Conservation (phyloP, 129 eudicot genomes). For the Centrapalus pauciflorus region DNA sequence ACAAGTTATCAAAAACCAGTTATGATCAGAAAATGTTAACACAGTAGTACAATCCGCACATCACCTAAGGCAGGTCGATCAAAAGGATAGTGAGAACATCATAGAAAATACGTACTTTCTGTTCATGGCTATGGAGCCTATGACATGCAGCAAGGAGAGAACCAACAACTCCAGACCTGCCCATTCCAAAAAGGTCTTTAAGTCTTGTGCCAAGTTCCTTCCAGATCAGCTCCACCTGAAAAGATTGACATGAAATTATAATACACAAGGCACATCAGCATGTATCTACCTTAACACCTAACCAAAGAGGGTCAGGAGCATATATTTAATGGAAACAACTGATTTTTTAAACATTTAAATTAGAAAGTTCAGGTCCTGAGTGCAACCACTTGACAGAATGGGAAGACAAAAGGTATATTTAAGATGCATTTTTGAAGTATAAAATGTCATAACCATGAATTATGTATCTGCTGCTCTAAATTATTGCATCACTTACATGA, state of each 20-base stretch:
- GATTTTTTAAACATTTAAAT: not conserved
- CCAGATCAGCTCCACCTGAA: constrained; percentile 63
- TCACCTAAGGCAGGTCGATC: not conserved
- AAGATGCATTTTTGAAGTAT: no score
- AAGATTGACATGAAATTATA: not conserved
- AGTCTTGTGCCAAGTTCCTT: constrained; percentile 75
- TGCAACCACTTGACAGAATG: not conserved
- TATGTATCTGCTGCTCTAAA: not conserved
- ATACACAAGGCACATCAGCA: not conserved
- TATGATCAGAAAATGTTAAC: not conserved
- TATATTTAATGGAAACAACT: not conserved
- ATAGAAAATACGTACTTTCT: constrained; percentile 36
- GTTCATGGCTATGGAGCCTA: constrained; percentile 66
- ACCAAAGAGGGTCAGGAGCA: not conserved
- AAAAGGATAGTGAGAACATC: not conserved
- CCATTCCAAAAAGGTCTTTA: constrained; percentile 71
- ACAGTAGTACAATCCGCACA: not conserved
- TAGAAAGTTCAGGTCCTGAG: not conserved
- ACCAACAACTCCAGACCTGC: constrained; percentile 87
- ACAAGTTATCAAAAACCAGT: not conserved
- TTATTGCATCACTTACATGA: constrained; percentile 51
- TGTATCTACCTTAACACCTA: not conserved
- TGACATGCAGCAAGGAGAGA: constrained; percentile 79
- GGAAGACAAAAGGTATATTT: no score
- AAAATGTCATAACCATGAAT: not conserved